Conservation (phyloP, 108 stramenopile species). For the Chaetoceros muelleri region DNA sequence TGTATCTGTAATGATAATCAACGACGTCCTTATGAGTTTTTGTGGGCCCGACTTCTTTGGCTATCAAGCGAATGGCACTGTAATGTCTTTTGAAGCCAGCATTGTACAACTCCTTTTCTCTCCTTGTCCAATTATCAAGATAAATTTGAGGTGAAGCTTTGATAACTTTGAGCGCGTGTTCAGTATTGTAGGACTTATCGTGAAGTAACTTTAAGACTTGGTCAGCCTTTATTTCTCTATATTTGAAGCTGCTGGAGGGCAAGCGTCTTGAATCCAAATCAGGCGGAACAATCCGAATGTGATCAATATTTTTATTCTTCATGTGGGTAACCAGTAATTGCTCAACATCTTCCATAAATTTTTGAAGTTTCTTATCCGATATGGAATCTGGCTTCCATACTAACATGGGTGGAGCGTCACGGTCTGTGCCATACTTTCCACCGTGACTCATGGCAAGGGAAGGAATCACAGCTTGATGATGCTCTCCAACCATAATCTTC, state of each 20-base stretch:
- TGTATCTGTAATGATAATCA: conserved; percentile 84
- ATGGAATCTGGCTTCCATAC: conserved; percentile 55
- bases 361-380: conserved; percentile 19
- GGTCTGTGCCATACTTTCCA: neutral
- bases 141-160: conserved; percentile 28
- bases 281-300: conserved; percentile 22
- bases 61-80: conserved; percentile 58
- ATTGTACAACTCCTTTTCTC: conserved; percentile 59
- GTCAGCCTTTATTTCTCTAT: conserved; percentile 43
- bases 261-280: neutral
- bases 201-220: conserved; percentile 36
- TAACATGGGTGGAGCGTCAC: conserved; percentile 13
- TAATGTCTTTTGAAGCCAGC: conserved; percentile 55
- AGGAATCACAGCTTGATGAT: conserved; percentile 57
- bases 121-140: conserved; percentile 40
- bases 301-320: conserved; percentile 15
- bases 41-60: conserved; percentile 25
- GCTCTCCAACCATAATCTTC: conserved; percentile 53
- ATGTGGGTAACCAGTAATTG: conserved; percentile 33
- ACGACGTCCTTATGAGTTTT: conserved; percentile 60
- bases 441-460: conserved; percentile 13
- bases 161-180: conserved; percentile 30
- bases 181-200: conserved; percentile 28
- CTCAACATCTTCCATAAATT: conserved; percentile 33
- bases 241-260: neutral